Base-by-base conservation (phyloP, 2,329 filamentous ascomycete species). In the Phyllosticta citrichinensis region DNA sequence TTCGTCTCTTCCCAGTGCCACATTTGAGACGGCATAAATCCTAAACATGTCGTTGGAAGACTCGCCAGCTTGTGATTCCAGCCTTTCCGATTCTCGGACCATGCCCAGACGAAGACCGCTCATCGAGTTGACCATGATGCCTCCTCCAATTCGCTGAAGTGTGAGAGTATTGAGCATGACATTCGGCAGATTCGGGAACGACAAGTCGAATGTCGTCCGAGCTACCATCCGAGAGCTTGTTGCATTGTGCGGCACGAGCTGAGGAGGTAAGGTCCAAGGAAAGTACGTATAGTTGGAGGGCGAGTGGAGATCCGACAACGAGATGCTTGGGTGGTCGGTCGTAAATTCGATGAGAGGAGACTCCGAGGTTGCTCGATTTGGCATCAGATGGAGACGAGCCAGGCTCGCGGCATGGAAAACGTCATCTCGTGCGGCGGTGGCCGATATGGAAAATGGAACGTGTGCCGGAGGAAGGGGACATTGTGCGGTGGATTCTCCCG, bases 381-480 rank as follows among this genome's bases (percentile, higher is more conserved):
- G 88, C 69, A 90, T 88, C 47, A 87, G 80, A 70, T 96, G 88
- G 27, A 97, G 77, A 55, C 90, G 85, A 27, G 92, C 89, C 65
- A 97, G 81, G 64, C 87, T 89, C 20, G 92, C 90, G 5, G 93
- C 92, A 69, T 96, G 91, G 73, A 92, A 99, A 9, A 97, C 76
- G 69, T 97, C 91, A 0, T 81, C 74, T 55, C 93, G 84, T 9
- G 90, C 87, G 52, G 91, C 90, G 3, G 88, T 90, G 12, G 86
- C 83, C 5, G 93, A 97, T 6, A 90, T 82, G 1, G 85, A 87
- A 51, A 97, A 80, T 0, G 87, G 85, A 3, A 86, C 73, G 0
- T 78, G 71, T 2, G 75, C 64, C 12, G 84, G 83, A 10, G 87
- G 82, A 1, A 80, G 75, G 27, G 89, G 88, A 68, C 93, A 97